phyloP scores from a whole-genome alignment of 2,329 filamentous ascomycete species.

The Aureobasidium sp. region DNA sequence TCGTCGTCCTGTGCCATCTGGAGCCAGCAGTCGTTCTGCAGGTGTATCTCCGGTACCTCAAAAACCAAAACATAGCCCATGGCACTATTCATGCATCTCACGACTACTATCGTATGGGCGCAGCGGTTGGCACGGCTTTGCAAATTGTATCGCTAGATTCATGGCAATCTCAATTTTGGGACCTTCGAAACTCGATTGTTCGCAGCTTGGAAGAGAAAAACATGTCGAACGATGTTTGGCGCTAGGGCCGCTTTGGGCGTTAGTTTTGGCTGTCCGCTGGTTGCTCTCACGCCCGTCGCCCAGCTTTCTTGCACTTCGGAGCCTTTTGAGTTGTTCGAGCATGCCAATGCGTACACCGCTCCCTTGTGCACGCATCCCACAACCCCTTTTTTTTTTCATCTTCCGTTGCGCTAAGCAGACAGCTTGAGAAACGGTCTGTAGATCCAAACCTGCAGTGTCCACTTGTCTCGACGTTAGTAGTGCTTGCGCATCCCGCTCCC shows the following conservation, averaged over 20 bases:
- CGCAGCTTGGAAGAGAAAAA: neutral
- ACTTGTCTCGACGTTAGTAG: neutral
- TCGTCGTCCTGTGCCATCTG: neutral
- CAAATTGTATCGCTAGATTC: conserved; percentile 3
- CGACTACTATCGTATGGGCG: conserved; percentile 6
- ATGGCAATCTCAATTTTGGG: conserved; percentile 11
- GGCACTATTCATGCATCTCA: conserved; percentile 3
- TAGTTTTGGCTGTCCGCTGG: neutral
- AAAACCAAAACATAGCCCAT: neutral
- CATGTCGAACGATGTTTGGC: conserved; percentile 4
- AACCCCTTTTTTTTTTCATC: conserved; percentile 7
- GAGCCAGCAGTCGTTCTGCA: neutral
- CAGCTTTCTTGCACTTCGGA: neutral
- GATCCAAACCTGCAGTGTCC: neutral
- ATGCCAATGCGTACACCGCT: conserved; percentile 13
- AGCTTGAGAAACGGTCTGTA: conserved; percentile 1
- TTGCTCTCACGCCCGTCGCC: neutral
- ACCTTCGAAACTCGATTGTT: conserved; percentile 6
- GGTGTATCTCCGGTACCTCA: neutral
- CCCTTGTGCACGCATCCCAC: conserved; percentile 2
- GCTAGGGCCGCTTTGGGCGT: neutral
- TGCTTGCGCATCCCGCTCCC: neutral
- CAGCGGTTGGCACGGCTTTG: conserved; percentile 11
- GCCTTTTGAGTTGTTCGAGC: conserved; percentile 10
- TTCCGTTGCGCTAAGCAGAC: conserved; percentile 5